Conservation (phyloP, 169 alveolate genomes). For the Blepharisma undulans region DNA sequence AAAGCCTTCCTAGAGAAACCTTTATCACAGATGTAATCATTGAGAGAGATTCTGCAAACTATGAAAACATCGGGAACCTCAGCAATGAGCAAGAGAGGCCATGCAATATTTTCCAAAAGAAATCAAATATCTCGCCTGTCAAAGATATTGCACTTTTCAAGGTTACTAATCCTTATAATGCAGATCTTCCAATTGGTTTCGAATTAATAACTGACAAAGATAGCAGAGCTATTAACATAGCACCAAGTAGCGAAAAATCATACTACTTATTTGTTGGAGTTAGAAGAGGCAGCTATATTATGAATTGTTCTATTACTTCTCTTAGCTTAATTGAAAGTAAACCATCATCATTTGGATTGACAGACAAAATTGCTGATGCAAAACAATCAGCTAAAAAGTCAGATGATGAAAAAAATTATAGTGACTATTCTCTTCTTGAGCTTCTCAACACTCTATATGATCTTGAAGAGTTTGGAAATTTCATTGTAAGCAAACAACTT, state of each 20-base stretch:
- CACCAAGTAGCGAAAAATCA: background rate
- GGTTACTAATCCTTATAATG: background rate
- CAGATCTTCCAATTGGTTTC: background rate
- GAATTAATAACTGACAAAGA: background rate
- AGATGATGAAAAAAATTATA: background rate
- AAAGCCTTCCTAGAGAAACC: background rate
- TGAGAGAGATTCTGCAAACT: background rate
- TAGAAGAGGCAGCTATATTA: background rate
- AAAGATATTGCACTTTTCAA: background rate
- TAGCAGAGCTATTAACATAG: background rate
- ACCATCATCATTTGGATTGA: background rate
- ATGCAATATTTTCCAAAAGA: background rate
- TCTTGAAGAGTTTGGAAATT: background rate
- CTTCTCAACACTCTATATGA: background rate
- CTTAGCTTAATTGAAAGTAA: background rate
- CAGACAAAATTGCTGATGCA: background rate
- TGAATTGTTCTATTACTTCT: background rate
- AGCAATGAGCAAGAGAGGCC: background rate
- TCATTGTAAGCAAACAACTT: too few species aligned
- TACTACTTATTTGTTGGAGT: background rate
- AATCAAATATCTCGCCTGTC: background rate
- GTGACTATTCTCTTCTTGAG: background rate
- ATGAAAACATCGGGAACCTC: background rate
- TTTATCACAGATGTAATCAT: background rate
- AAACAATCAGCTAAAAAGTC: background rate